Evolutionary conservation across 2,329 filamentous ascomycete species (phyloP).

Genomic region (Monilinia fructicola): DNA sequence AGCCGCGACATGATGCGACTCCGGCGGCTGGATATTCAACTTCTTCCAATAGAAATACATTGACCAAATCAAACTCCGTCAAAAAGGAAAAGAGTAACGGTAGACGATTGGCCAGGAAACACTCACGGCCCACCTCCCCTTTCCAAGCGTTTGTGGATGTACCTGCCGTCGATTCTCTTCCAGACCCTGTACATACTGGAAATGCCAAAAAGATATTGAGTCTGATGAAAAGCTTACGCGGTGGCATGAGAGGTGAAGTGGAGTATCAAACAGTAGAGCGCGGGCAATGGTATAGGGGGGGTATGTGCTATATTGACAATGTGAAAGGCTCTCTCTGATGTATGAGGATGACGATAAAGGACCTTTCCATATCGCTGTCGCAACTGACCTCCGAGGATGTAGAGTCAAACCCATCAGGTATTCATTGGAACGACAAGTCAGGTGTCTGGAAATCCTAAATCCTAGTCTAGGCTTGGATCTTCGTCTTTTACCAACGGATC

Average conservation of each 20-base stretch:
- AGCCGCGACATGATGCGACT: conserved; percentile 45
- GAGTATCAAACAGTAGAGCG: conserved; percentile 65
- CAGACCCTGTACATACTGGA: conserved; percentile 59
- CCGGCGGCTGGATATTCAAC: conserved; percentile 42
- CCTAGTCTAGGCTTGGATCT: conserved; percentile 59
- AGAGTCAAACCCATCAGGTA: conserved; percentile 59
- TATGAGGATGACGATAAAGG: conserved; percentile 69
- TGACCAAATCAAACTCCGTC: conserved; percentile 39
- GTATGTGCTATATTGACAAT: conserved; percentile 77
- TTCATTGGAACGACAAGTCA: conserved; percentile 45
- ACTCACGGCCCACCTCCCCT: conserved; percentile 57
- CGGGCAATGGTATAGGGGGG: conserved; percentile 65
- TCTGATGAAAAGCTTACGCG: conserved; percentile 75
- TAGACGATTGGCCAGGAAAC: conserved; percentile 56
- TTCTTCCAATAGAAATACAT: conserved; percentile 40
- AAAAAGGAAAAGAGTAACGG: conserved; percentile 44
- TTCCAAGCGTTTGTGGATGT: conserved; percentile 46
- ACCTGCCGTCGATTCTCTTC: conserved; percentile 60
- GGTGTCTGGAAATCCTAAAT: conserved; percentile 56
- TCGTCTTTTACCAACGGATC: conserved; percentile 61
- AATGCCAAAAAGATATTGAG: conserved; percentile 71
- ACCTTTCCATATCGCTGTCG: conserved; percentile 63
- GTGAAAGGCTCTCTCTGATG: conserved; percentile 72
- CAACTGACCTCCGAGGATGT: conserved; percentile 75
- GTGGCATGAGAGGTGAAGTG: conserved; percentile 75